These are phyloP conservation scores for Aspergillus floridensis DNA, from an alignment of 2,329 filamentous ascomycete species.

Conservation along the genomic window DNA sequence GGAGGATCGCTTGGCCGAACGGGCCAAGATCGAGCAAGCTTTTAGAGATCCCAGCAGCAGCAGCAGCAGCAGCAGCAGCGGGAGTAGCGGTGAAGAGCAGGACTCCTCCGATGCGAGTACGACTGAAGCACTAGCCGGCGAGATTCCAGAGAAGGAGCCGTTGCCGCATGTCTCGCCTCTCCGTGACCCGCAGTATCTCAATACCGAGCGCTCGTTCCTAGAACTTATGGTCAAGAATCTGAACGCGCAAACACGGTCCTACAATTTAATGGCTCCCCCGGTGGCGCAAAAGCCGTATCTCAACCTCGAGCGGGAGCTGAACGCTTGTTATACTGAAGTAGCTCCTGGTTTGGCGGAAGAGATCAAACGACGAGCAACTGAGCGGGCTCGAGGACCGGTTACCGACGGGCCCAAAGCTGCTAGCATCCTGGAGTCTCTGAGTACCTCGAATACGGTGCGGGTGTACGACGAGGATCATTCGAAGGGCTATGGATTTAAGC, in stretches of 20 bases:
- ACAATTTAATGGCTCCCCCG: constrained; percentile 92
- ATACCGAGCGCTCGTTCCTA: constrained; percentile 71
- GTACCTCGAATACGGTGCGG: constrained; percentile 46
- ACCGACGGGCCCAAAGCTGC: constrained; percentile 31
- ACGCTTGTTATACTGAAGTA: constrained; percentile 78
- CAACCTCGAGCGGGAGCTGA: constrained; percentile 75
- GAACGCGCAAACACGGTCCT: constrained; percentile 77
- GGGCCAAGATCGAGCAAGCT: constrained; percentile 24
- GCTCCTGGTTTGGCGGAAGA: constrained; percentile 71
- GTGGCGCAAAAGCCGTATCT: constrained; percentile 93
- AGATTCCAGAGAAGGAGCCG: constrained; percentile 13
- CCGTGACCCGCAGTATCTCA: constrained; percentile 74
- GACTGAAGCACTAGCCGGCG: constrained; percentile 13
- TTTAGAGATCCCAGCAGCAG: constrained; percentile 10
- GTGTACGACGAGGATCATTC: constrained; percentile 73
- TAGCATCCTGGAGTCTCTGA: constrained; percentile 62
- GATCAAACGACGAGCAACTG: constrained; percentile 67
- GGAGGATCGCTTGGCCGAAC: constrained; percentile 52
- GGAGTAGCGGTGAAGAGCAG: constrained; percentile 2
- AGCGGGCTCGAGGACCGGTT: constrained; percentile 41
- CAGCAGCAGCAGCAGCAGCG: neutral
- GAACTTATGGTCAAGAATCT: constrained; percentile 72
- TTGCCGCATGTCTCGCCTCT: constrained; percentile 60
- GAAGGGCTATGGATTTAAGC: constrained; percentile 74
- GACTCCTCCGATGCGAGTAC: neutral